These are phyloP conservation scores for Aquilaria agallochum DNA, from an alignment of 441 rosid species.

Conservation along the genomic window DNA sequence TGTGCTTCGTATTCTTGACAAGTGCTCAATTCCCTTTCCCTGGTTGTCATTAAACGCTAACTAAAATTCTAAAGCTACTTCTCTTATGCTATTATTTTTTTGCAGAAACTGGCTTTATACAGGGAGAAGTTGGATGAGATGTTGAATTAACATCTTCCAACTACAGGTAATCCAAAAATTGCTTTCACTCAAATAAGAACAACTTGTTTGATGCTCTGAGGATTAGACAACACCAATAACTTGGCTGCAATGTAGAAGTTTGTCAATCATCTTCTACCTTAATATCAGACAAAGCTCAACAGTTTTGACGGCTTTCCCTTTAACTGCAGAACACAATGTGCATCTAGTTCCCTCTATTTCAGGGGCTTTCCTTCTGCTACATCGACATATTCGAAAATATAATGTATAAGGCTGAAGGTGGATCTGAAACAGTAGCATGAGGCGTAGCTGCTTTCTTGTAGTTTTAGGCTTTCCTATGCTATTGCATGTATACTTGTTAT, in stretches of 20 bases:
- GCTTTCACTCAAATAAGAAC: no score
- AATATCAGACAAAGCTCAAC: neutral
- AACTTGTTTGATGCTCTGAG: no score
- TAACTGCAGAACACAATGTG: neutral
- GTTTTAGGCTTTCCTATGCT: no score
- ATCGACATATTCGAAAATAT: neutral
- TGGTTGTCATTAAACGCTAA: no score
- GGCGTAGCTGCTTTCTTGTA: no score
- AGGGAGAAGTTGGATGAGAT: conserved; percentile 87
- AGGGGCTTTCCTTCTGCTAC: conserved; percentile 9
- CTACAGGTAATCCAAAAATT: conserved; percentile 15
- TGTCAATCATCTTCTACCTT: neutral
- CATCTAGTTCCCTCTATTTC: neutral
- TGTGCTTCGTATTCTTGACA: no score
- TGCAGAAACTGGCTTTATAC: conserved; percentile 81
- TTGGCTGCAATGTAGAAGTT: neutral
- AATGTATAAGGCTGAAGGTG: no score
- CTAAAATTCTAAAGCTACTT: conserved; percentile 2
- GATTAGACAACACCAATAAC: no score
- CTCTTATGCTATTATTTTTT: conserved; percentile 3
- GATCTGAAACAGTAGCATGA: no score
- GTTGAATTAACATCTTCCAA: conserved; percentile 27
- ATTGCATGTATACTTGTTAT: no score
- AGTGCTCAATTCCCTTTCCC: no score
- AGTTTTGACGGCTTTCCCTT: conserved; percentile 1